Percentiles rank a stretch among this genome's conserved stretches.
These are phyloP conservation scores for Martiniozyma asiatica DNA, from an alignment of 1,139 yeast genomes.

Conservation along the genomic window DNA sequence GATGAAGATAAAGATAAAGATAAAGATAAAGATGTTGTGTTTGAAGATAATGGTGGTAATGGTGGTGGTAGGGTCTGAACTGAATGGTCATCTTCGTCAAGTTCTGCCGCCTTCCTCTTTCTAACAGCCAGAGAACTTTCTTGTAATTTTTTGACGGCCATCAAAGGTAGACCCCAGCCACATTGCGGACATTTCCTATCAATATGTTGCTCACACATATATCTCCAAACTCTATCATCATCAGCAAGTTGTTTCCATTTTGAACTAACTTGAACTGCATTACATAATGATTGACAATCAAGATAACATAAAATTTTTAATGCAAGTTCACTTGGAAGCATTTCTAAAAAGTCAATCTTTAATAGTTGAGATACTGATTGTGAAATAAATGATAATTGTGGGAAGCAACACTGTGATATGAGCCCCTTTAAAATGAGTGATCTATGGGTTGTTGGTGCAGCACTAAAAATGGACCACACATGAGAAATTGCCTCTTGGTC, in stretches of 20 bases:
- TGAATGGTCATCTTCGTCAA: conserved; percentile 13
- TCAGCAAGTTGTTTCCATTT: conserved; percentile 86
- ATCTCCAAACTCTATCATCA: conserved; percentile 95
- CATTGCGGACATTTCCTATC: conserved; percentile 95
- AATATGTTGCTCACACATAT: conserved; percentile 96
- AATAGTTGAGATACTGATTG: conserved; percentile 70
- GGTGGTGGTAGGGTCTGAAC: conserved; percentile 16
- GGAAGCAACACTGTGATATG: conserved; percentile 85
- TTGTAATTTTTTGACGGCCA: conserved; percentile 70
- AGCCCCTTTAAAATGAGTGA: conserved; percentile 72
- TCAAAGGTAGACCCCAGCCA: conserved; percentile 95
- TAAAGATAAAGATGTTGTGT: too few relatives aligned
- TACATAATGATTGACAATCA: conserved; percentile 84
- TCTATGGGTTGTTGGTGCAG: conserved; percentile 59
- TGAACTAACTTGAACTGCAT: conserved; percentile 83
- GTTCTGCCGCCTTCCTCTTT: conserved; percentile 24
- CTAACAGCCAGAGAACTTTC: conserved; percentile 21
- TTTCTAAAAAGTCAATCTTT: conserved; percentile 76
- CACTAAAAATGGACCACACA: conserved; percentile 69
- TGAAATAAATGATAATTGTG: conserved; percentile 75
- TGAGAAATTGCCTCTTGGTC: conserved; percentile 65
- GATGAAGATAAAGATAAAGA: too few relatives aligned
- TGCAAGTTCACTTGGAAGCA: conserved; percentile 76
- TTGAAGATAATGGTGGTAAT: too few relatives aligned
- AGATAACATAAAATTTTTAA: conserved; percentile 76